Evolutionary conservation across 768 basidiomycete genomes (phyloP), one percentile per base, ranked within the genome.

Genomic region (Cyclocybe aegerita): DNA sequence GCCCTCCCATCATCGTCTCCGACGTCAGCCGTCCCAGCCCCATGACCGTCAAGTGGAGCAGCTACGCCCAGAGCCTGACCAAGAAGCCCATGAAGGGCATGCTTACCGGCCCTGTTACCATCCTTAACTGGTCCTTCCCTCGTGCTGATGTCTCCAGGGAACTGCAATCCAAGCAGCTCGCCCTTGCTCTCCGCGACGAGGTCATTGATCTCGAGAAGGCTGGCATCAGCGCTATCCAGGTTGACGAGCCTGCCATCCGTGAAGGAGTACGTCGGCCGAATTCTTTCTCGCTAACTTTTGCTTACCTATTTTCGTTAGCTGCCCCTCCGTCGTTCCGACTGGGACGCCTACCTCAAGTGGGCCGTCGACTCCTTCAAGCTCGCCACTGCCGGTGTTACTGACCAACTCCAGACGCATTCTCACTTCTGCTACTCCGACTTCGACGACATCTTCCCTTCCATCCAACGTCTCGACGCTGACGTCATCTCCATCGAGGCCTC

Each of bases 41-140:
- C 44, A 98, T 99, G 79, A 98, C 97, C 63, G 95, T 98, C 66
- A 85, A 83, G 69, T 99, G 97, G 97, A 92, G 89, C 55, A 83
- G 84, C 63, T 98, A 96, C 71, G 97, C 97, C 48, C 97, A 98
- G 78, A 93, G 90, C 66, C 66, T 98, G 64, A 91, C 95, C 60
- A 75, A 82, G 67, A 86, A 84, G 70, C 97, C 95, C 61, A 94
- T 99, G 93, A 99, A 99, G 86, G 96, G 96, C 60, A 98, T 98
- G 97, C 80, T 98, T 49, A 95, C 96, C 49, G 96, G 96, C 56
- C 95, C 94, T 14, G 95, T 98, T 70, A 94, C 93, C 55, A 97
- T 99, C 74, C 85, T 98, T 73, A 98, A 98, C 82, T 99, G 97
- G 97, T 98, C 97, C 32, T 99, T 99, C 95, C 97, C 97, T 65